Conservation (phyloP, 1,139 yeast genomes). For the Candida frijolesensis region DNA sequence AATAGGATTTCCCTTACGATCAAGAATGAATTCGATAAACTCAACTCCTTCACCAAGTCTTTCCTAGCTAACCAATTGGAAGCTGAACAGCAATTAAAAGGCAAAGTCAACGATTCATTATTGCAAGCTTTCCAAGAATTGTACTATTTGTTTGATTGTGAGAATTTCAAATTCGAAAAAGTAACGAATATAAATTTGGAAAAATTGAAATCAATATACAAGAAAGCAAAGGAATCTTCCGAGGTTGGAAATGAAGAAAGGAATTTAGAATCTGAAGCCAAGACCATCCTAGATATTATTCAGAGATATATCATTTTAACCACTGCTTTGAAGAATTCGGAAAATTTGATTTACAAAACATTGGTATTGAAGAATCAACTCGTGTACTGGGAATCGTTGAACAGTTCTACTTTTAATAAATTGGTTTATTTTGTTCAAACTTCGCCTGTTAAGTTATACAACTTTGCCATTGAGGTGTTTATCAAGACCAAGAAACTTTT, state of each 20-base stretch:
- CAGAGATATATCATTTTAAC: constrained; percentile 29
- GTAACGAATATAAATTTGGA: constrained; percentile 19
- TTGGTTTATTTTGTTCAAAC: constrained; percentile 37
- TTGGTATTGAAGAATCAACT: constrained; percentile 36
- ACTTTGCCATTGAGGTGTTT: constrained; percentile 15
- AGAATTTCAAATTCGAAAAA: constrained; percentile 24
- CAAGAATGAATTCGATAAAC: constrained; percentile 13
- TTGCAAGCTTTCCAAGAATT: constrained; percentile 28
- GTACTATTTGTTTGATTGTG: constrained; percentile 25
- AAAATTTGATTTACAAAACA: constrained; percentile 38
- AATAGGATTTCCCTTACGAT: constrained; percentile 17
- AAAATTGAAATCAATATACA: constrained; percentile 16
- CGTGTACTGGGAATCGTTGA: constrained; percentile 39
- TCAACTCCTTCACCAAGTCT: constrained; percentile 16
- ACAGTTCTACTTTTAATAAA: constrained; percentile 28
- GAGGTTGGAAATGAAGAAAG: not conserved
- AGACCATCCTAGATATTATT: constrained; percentile 21
- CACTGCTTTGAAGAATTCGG: constrained; percentile 32
- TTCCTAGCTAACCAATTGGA: constrained; percentile 12
- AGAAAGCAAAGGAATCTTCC: constrained; percentile 8
- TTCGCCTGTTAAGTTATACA: constrained; percentile 27
- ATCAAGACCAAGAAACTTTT: constrained; percentile 10
- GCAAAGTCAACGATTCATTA: constrained; percentile 26
- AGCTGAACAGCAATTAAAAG: constrained; percentile 18
- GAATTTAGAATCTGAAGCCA: not conserved